Evolutionary conservation across 1,284 basidiomycete genomes (phyloP), one percentile per base, ranked within the genome.

Genomic region (Somion occarium): DNA sequence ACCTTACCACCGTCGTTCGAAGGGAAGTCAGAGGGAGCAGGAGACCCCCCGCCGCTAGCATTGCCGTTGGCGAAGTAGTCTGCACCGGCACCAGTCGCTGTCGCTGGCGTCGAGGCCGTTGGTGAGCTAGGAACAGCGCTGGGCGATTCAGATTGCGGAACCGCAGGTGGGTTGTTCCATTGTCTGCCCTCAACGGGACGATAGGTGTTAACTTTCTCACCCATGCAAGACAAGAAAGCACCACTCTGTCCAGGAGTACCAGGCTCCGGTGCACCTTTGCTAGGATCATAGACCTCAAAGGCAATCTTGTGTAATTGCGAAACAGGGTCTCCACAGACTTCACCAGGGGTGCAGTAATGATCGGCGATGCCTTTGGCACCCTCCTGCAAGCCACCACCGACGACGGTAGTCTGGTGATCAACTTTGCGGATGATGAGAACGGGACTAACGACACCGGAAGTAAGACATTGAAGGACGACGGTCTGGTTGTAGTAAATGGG

Each of bases 401-500:
- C 87, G 43, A 91, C 92, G 4, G 86, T 91, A 1, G 91, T 93
- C 56, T 88, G 89, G 63, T 91, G 88, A 59, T 97, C 94, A 53
- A 96, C 91, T 64, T 93, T 92, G 45, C 95, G 89, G 59, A 98
- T 90, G 66, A 98, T 89, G 53, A 98, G 79, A 23, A 94, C 83
- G 5, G 95, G 95, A 52, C 91, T 93, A 59, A 95, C 90, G 23
- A 93, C 88, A 19, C 94, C 95, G 1, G 95, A 96, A 5, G 90
- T 91, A 55, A 98, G 75, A 61, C 94, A 98, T 65, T 98, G 96
- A 18, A 98, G 72, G 26, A 98, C 92, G 45, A 98, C 88, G 0
- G 93, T 94, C 66, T 95, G 91, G 64, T 98, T 98, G 77, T 97
- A 98, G 68, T 94, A 92, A 53, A 98, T 88, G 22, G 91, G 85